Conservation (phyloP, 2,329 filamentous ascomycete genomes). For the Xylariaceae sp. region DNA sequence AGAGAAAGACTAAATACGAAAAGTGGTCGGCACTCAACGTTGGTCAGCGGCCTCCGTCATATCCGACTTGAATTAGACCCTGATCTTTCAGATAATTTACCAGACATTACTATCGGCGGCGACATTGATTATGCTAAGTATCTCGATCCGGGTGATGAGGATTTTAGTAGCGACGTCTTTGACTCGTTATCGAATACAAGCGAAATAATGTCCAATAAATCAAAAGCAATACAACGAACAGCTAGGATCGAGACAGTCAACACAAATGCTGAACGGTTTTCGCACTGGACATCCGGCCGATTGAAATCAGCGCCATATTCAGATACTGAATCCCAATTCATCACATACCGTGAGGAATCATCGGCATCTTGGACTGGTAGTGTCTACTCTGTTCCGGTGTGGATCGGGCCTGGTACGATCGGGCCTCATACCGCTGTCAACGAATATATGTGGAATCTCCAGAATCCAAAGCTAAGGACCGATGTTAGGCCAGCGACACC, state of each 20-base stretch:
- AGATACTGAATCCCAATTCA: conserved; percentile 28
- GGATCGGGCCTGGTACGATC: conserved; percentile 41
- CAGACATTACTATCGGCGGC: conserved; percentile 30
- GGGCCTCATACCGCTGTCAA: conserved; percentile 39
- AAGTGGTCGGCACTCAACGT: conserved; percentile 37
- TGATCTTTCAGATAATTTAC: conserved; percentile 38
- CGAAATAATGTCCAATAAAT: conserved; percentile 16
- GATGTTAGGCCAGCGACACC: conserved; percentile 45
- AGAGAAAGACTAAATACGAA: conserved; percentile 24
- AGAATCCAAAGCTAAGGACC: conserved; percentile 35
- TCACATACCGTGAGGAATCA: conserved; percentile 27
- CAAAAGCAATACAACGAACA: not conserved
- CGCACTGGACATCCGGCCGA: conserved; percentile 30
- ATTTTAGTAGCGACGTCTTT: conserved; percentile 34
- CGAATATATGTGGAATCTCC: conserved; percentile 46
- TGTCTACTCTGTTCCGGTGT: conserved; percentile 38
- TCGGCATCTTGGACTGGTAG: conserved; percentile 30
- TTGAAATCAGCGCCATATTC: conserved; percentile 28
- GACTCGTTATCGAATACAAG: conserved; percentile 42
- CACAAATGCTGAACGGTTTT: conserved; percentile 15
- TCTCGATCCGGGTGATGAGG: conserved; percentile 36
- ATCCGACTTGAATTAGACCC: conserved; percentile 53
- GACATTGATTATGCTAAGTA: conserved; percentile 42
- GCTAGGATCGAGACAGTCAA: not conserved
- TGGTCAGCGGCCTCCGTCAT: conserved; percentile 50